Percentiles rank a stretch among this genome's conserved stretches.
Evolutionary conservation across 371 early-diverging fungal species (phyloP).

Genomic region (Mucor irregularis): DNA sequence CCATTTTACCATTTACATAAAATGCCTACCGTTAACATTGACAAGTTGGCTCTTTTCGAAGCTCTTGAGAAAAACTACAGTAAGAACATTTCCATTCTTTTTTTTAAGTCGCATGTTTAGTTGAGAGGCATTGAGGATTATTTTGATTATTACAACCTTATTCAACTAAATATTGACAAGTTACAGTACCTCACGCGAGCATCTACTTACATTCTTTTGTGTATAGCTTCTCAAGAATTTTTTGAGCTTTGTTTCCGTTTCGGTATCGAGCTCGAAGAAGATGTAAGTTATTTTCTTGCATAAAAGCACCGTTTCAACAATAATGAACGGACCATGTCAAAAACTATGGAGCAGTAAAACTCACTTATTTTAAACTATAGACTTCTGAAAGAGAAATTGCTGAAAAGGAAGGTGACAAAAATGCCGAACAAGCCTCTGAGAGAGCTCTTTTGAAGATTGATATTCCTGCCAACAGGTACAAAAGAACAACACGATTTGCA

Average conservation of each 20-base stretch:
- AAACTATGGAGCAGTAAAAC: neutral
- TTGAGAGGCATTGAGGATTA: no score
- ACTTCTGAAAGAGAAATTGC: conserved; percentile 80
- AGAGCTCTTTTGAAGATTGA: conserved; percentile 95
- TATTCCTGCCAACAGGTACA: conserved; percentile 98
- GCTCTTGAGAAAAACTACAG: conserved; percentile 82
- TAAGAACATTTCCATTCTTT: no score
- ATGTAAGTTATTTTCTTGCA: conserved; percentile 58
- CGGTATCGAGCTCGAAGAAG: conserved; percentile 99
- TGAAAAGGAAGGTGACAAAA: conserved; percentile 57
- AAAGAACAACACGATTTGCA: neutral
- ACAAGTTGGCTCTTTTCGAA: conserved; percentile 85
- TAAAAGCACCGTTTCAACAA: no score
- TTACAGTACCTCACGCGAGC: neutral
- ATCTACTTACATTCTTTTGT: neutral
- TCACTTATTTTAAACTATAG: conserved; percentile 37
- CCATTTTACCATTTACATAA: neutral
- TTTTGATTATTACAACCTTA: no score
- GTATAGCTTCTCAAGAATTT: conserved; percentile 82
- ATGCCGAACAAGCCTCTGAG: conserved; percentile 70
- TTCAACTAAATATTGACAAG: no score
- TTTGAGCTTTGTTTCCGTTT: conserved; percentile 99
- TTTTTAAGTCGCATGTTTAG: no score
- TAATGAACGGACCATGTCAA: neutral
- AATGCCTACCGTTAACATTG: conserved; percentile 95